Evolutionary conservation across 331 rosid genomes (phyloP), one percentile per base, ranked within the genome.

Genomic region (Stylosanthes scabra): DNA sequence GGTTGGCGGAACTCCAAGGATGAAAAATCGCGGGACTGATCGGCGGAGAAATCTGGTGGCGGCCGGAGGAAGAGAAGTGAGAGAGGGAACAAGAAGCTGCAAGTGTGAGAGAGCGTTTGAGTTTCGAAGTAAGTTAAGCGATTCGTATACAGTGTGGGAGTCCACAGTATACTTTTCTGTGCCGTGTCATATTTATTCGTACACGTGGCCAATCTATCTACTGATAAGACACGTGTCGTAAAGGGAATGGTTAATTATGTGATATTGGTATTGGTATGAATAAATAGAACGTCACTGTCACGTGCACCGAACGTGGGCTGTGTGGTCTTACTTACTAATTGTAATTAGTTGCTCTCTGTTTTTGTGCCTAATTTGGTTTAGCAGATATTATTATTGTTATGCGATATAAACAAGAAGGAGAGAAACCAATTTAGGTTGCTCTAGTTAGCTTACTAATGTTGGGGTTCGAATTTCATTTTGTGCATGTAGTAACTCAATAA

Each of bases 21-120:
- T 20, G 34, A 79, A 16, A 25, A 7, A 2, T 59, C 3, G 20
- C 41, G 82, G 74, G 90, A 75, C 56, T 66, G 44, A n/a, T 37
- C 68, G 74, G 64, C 85, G 75, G 79, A 12, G 63, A 9, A n/a
- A 50, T 12, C 14, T 50, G 55, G 55, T 6, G 55, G 55, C 8
- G 55, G 55, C 8, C 55, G 55, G 55, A 50, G 20, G 13, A 5
- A 42, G 46, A 10, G 51, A 46, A 46, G 8, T 50, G 55, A 50
- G 8, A 49, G 2, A 3, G 55, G 55, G 55, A 13, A 46, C 13
- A 46, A 50, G 25, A 46, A 50, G 25, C 7, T 13, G 55, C 13
- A 50, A 50, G 55, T 50, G 55, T 4, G 55, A 34, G 39, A 34
- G 39, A 50, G 55, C 15, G 12, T n/a, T n/a, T 50, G 8, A 6